Percentiles rank a stretch among this genome's conserved stretches.
phyloP scores from a whole-genome alignment of 805 yeast species.

The Candida suzukii region DNA sequence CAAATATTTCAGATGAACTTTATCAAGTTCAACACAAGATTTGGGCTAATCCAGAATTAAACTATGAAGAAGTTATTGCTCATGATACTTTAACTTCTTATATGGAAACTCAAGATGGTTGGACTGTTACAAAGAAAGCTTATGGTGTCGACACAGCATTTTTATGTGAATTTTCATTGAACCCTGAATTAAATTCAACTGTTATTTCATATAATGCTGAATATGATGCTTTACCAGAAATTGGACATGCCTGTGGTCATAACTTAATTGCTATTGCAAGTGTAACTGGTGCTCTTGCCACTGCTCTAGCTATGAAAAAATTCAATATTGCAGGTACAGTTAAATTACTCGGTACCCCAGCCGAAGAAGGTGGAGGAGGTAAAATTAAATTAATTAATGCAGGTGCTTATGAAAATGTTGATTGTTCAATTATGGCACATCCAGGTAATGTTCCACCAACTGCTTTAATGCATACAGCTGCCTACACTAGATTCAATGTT shows the following conservation, averaged over 20 bases:
- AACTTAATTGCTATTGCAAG: slow-evolving; percentile 20
- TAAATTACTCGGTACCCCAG: slow-evolving; percentile 23
- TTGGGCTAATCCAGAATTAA: slow-evolving; percentile 14
- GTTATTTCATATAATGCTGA: slow-evolving; percentile 21
- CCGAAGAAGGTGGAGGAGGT: slow-evolving; percentile 24
- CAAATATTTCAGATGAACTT: slow-evolving; percentile 3
- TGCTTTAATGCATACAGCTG: slow-evolving; percentile 13
- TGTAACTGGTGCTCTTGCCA: slow-evolving; percentile 13
- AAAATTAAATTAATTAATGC: slow-evolving; percentile 16
- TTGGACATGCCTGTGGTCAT: slow-evolving; percentile 26
- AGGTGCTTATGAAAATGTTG: slow-evolving; percentile 20
- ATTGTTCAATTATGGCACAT: slow-evolving; percentile 22
- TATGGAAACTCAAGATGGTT: slow-evolving; percentile 15
- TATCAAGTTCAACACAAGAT: slow-evolving; percentile 11
- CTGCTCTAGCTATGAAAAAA: slow-evolving; percentile 14
- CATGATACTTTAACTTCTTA: slow-evolving; percentile 16
- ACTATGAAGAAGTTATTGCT: slow-evolving; percentile 17
- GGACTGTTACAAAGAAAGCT: slow-evolving; percentile 18
- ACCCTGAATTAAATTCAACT: slow-evolving; percentile 6
- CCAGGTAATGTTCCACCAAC: slow-evolving; percentile 11
- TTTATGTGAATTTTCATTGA: slow-evolving; percentile 9
- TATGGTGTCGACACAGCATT: slow-evolving; percentile 20
- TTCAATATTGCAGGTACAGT: slow-evolving; percentile 19
- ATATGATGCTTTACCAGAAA: slow-evolving; percentile 21
- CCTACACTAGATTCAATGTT: slow-evolving; percentile 8